Evolutionary conservation across 768 basidiomycete species (phyloP).

Genomic region (Thelephora ganbajun): DNA sequence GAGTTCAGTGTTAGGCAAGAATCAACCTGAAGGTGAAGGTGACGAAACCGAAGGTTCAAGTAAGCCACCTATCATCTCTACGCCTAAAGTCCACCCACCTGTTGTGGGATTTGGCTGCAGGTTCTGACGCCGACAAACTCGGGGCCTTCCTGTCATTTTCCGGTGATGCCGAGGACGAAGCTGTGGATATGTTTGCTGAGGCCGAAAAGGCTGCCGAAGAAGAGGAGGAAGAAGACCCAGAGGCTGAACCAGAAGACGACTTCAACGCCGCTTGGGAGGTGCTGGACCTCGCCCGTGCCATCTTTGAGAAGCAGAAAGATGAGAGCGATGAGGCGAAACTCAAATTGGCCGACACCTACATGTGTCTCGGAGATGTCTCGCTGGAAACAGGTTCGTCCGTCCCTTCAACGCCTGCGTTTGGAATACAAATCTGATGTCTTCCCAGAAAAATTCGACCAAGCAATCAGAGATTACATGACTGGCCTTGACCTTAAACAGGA

Average conservation of each 20-base stretch:
- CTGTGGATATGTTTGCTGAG: conserved; percentile 53
- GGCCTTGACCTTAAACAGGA: conserved; percentile 60
- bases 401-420: not conserved
- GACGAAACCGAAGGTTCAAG: conserved; percentile 26
- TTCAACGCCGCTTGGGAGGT: conserved; percentile 98
- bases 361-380: conserved; percentile 90
- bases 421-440: not conserved
- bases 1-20: conserved; percentile 80
- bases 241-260: conserved; percentile 85
- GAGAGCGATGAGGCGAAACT: conserved; percentile 52
- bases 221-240: conserved; percentile 46
- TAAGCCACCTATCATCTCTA: conserved; percentile 7
- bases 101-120: conserved; percentile 13
- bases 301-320: conserved; percentile 58
- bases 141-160: conserved; percentile 66
- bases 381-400: conserved; percentile 72
- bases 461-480: conserved; percentile 73
- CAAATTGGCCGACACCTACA: conserved; percentile 83
- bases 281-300: conserved; percentile 82
- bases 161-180: conserved; percentile 50
- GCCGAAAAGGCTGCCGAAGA: conserved; percentile 32
- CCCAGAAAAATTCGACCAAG: conserved; percentile 91
- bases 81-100: not conserved
- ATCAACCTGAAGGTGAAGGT: conserved; percentile 43
- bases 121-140: conserved; percentile 22